phyloP scores from a whole-genome alignment of 352 stramenopile species.

The Globisporangium nunn region DNA sequence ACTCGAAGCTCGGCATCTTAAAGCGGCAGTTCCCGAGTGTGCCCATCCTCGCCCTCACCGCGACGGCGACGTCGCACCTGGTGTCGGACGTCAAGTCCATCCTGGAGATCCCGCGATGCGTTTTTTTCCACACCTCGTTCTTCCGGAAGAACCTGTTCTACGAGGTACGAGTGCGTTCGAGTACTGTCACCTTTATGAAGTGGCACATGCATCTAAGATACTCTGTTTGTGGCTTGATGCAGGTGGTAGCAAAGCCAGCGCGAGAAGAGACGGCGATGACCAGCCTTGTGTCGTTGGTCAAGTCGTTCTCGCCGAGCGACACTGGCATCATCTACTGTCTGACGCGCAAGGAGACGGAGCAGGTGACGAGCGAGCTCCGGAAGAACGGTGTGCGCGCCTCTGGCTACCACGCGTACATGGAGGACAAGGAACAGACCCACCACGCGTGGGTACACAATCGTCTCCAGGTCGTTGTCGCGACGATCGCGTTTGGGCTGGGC shows the following conservation, averaged over 20 bases:
- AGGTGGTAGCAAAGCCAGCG: conserved; percentile 42
- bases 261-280: conserved; percentile 42
- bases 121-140: conserved; percentile 88
- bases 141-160: conserved; percentile 90
- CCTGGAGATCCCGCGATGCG: conserved; percentile 60
- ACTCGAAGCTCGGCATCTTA: conserved; percentile 89
- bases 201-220: background rate
- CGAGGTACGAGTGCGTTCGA: conserved; percentile 32
- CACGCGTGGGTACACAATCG: conserved; percentile 42
- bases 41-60: conserved; percentile 88
- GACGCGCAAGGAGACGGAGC: conserved; percentile 88
- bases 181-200: background rate
- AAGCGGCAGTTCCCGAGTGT: conserved; percentile 86
- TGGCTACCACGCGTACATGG: conserved; percentile 87
- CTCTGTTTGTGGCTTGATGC: background rate
- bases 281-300: conserved; percentile 73
- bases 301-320: conserved; percentile 38
- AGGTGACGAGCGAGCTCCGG: conserved; percentile 72
- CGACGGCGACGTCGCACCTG: conserved; percentile 72
- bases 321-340: conserved; percentile 92
- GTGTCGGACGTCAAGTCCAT: conserved; percentile 70
- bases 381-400: conserved; percentile 65
- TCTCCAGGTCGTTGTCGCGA: conserved; percentile 88
- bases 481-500: conserved; percentile 91
- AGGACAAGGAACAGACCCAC: conserved; percentile 64